phyloP scores from a whole-genome alignment of 2,329 filamentous ascomycete genomes.

The Tolypocladium tropicale region DNA sequence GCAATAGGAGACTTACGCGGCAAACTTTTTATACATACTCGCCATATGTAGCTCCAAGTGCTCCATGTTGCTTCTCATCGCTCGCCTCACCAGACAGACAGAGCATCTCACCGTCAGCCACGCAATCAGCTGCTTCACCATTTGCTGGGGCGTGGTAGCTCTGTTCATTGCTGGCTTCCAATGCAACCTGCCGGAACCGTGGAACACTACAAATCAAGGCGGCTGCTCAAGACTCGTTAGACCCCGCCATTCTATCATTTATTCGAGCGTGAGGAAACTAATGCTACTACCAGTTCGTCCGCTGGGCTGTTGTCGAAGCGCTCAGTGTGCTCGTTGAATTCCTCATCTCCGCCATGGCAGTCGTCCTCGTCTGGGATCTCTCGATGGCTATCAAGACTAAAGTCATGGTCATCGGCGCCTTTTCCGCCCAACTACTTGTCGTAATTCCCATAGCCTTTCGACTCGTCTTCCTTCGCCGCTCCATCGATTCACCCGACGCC shows the following conservation, averaged over 20 bases:
- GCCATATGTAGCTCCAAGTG: conserved; percentile 8
- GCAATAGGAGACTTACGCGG: conserved; percentile 4
- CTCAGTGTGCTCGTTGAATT: conserved; percentile 7
- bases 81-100: conserved; percentile 6
- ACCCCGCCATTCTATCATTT: not conserved
- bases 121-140: conserved; percentile 2
- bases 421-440: conserved; percentile 10
- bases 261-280: not conserved
- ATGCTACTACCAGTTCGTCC: conserved; percentile 2
- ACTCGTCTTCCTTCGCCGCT: conserved; percentile 1
- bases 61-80: conserved; percentile 9
- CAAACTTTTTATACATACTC: conserved; percentile 7
- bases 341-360: conserved; percentile 5
- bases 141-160: conserved; percentile 2
- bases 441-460: conserved; percentile 6
- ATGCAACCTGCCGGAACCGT: conserved; percentile 3
- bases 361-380: conserved; percentile 7
- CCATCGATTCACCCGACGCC: not conserved
- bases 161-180: conserved; percentile 6
- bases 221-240: conserved; percentile 3
- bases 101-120: conserved; percentile 5
- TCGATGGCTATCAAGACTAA: conserved; percentile 7
- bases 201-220: conserved; percentile 1
- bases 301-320: conserved; percentile 6
- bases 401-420: conserved; percentile 7